phyloP scores from a whole-genome alignment of 139 green algal species.

The Volvox reticuliferus region DNA sequence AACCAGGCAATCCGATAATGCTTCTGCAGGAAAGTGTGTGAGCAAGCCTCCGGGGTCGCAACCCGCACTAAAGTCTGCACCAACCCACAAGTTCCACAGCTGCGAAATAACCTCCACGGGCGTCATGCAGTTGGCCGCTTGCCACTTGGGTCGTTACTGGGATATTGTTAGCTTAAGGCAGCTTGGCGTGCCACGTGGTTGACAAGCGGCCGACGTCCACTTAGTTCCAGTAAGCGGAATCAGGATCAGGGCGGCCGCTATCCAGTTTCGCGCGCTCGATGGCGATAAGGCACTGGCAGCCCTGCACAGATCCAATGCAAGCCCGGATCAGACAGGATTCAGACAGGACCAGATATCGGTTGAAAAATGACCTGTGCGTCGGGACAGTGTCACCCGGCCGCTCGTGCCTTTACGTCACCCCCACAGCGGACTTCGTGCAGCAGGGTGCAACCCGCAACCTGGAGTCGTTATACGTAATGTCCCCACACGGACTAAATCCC shows the following conservation, averaged over 20 bases:
- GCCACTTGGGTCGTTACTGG: too few species aligned
- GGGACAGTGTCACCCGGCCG: background rate
- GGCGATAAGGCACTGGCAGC: slow-evolving; percentile 90
- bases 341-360: background rate
- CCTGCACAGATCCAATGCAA: slow-evolving; percentile 59
- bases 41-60: too few species aligned
- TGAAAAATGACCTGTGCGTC: background rate
- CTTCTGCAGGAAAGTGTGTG: too few species aligned
- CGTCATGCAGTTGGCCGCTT: too few species aligned
- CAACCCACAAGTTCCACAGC: too few species aligned
- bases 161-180: too few species aligned
- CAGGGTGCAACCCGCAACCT: too few species aligned
- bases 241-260: slow-evolving; percentile 75
- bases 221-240: slow-evolving; percentile 94
- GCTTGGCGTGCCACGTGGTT: too few species aligned
- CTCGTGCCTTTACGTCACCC: background rate
- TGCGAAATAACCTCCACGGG: too few species aligned
- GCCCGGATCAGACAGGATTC: background rate
- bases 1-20: too few species aligned
- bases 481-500: background rate
- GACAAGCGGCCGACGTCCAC: background rate
- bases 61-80: too few species aligned
- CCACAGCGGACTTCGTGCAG: background rate
- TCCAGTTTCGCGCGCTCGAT: slow-evolving; percentile 90
- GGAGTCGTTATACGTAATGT: background rate